Evolutionary conservation across 2,329 filamentous ascomycete genomes (phyloP), one percentile per base, ranked within the genome.

Genomic region (Magnaporthiopsis incrustans): DNA sequence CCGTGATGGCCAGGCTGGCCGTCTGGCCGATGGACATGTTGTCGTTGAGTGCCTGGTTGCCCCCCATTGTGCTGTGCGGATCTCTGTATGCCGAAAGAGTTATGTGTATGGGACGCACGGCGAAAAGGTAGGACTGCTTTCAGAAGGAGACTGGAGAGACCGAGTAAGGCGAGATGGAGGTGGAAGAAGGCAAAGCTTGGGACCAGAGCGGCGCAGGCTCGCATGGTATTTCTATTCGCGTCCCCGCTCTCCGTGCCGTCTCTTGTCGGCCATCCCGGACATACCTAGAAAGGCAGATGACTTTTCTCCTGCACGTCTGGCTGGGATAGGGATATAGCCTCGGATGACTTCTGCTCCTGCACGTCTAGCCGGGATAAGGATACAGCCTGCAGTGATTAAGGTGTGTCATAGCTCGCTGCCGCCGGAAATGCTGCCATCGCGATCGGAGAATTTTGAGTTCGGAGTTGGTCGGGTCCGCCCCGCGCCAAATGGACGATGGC

Each of bases 1-100:
- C 72, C 0, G 77, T 75, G 26, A 84, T 61, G 33, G 59, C 50
- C 30, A 61, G 18, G 63, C 61, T 74, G 25, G 67, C 62, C 63
- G 78, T 71, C 57, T 75, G 73, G 11, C 78, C 78, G 2, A 66
- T 67, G 0, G 77, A 75, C 27, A 79, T 80, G 73, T 85, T 82
- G 72, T 77, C 70, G 44, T 73, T 66, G 53, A 85, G 73, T 27
- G 79, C 81, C 59, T 79, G 74, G 72, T 84, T 84, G 58, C 63
- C 63, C 4, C 32, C 58, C 61, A 63, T 58, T 3, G 22, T 63
- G 18, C 8, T 33, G 32, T 10, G 32, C 7, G 32, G 32, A 15
- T 44, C 14, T 44, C 14, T 44, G 38, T 4, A 44, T 33, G 38
- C 7, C 7, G 30, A n/a, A n/a, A n/a, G n/a, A n/a, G n/a, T n/a